Percentiles rank a stretch among this genome's conserved stretches.
Evolutionary conservation across 169 alveolate genomes (phyloP).

Genomic region (Cryptosporidium meleagridis): DNA sequence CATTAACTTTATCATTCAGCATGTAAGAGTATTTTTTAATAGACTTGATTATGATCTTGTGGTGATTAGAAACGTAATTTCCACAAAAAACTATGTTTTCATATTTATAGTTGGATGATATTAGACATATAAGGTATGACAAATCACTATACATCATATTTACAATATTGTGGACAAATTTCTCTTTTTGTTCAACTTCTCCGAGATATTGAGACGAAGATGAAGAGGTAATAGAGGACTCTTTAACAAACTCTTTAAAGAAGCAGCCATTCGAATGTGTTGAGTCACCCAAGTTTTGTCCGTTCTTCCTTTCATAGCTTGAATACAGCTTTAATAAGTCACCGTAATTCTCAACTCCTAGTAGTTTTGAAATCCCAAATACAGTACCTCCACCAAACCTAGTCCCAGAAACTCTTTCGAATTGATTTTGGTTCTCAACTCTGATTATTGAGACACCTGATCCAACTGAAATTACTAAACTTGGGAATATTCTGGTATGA

Average conservation of each 20-base stretch:
- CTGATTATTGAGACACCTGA: slow-evolving; percentile 68
- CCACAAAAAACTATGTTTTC: slow-evolving; percentile 56
- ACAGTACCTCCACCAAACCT: slow-evolving; percentile 73
- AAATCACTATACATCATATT: slow-evolving; percentile 38
- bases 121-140: slow-evolving; percentile 35
- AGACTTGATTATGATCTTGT: slow-evolving; percentile 19
- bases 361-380: slow-evolving; percentile 38
- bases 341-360: slow-evolving; percentile 16
- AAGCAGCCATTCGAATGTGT: neutral
- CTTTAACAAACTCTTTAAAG: slow-evolving; percentile 17
- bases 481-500: slow-evolving; percentile 10
- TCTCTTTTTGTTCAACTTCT: neutral
- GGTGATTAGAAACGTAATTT: slow-evolving; percentile 35
- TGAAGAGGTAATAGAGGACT: neutral
- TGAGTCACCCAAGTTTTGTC: neutral
- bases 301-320: neutral
- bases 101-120: slow-evolving; percentile 8
- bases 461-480: slow-evolving; percentile 42
- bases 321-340: slow-evolving; percentile 39
- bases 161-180: slow-evolving; percentile 38
- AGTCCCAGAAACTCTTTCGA: slow-evolving; percentile 70
- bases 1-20: slow-evolving; percentile 26
- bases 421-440: slow-evolving; percentile 30
- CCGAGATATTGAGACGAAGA: neutral
- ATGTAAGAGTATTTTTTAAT: slow-evolving; percentile 25